phyloP scores from a whole-genome alignment of 73 alveolate genomes.

The Paramecium biaurelia region DNA sequence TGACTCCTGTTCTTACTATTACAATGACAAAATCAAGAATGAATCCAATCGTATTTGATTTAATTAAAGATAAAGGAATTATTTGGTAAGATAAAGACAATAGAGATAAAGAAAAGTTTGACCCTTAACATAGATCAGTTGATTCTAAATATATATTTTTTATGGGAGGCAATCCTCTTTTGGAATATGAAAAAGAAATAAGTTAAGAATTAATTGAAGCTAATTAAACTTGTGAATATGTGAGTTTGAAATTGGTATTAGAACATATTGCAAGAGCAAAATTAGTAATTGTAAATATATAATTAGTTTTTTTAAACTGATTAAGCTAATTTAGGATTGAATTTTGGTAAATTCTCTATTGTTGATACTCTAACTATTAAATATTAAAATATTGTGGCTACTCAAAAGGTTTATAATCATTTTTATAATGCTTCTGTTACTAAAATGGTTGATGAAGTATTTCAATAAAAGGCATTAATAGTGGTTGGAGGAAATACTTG shows the following conservation, averaged over 20 bases:
- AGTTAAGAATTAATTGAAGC: slow-evolving; percentile 14
- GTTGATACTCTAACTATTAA: slow-evolving; percentile 13
- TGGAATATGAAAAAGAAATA: slow-evolving; percentile 18
- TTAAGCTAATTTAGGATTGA: background rate
- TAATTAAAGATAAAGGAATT: background rate
- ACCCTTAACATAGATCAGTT: background rate
- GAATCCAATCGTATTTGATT: slow-evolving; percentile 31
- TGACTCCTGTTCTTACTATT: slow-evolving; percentile 15
- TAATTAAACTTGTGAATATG: slow-evolving; percentile 33
- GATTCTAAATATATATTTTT: slow-evolving; percentile 1
- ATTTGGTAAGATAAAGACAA: background rate
- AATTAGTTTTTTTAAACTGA: background rate
- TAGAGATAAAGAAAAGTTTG: background rate
- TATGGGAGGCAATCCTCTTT: slow-evolving; percentile 46
- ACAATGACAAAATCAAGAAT: slow-evolving; percentile 25
- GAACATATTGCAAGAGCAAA: slow-evolving; percentile 44
- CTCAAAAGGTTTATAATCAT: slow-evolving; percentile 12
- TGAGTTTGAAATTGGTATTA: background rate
- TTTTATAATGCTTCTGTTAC: slow-evolving; percentile 39
- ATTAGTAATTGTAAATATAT: background rate
- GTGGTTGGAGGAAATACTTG: slow-evolving; percentile 33
- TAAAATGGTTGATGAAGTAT: slow-evolving; percentile 5
- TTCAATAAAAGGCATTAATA: background rate
- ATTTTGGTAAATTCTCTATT: background rate
- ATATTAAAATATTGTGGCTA: background rate